Evolutionary conservation across 352 stramenopile genomes (phyloP).

Genomic region (Phytophthora uliginosa): DNA sequence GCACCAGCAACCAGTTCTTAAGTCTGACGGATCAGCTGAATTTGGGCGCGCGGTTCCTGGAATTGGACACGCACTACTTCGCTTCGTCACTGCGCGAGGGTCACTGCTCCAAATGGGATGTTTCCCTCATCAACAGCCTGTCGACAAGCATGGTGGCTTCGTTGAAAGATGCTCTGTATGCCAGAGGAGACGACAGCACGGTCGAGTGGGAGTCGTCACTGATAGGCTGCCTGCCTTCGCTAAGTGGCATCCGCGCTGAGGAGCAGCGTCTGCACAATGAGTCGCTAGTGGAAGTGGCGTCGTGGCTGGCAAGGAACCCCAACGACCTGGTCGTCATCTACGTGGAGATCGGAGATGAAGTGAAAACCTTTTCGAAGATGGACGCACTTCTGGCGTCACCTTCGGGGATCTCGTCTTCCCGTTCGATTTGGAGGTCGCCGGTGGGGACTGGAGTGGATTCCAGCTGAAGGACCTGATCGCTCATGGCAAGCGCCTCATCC

Average conservation of each 20-base stretch:
- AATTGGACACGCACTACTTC: slow-evolving; percentile 86
- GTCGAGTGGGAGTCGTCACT: slow-evolving; percentile 57
- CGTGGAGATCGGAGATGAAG: slow-evolving; percentile 46
- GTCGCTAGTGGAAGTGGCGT: slow-evolving; percentile 57
- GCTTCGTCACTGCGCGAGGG: slow-evolving; percentile 53
- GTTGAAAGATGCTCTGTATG: slow-evolving; percentile 42
- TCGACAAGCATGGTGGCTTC: slow-evolving; percentile 34
- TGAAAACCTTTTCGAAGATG: slow-evolving; percentile 40
- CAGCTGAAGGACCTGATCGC: slow-evolving; percentile 55
- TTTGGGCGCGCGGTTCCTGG: slow-evolving; percentile 69
- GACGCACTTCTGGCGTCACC: slow-evolving; percentile 42
- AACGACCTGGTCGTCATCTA: slow-evolving; percentile 62
- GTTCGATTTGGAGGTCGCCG: slow-evolving; percentile 36
- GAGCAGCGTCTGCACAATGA: slow-evolving; percentile 58
- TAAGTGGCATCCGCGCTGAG: slow-evolving; percentile 77
- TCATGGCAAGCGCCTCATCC: slow-evolving; percentile 57
- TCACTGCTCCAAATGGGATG: slow-evolving; percentile 66
- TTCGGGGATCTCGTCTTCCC: slow-evolving; percentile 64
- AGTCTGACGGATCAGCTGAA: slow-evolving; percentile 78
- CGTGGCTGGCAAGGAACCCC: slow-evolving; percentile 57
- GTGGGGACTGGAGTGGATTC: slow-evolving; percentile 51
- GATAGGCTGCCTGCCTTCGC: slow-evolving; percentile 72
- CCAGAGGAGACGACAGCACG: slow-evolving; percentile 29
- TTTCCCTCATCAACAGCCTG: slow-evolving; percentile 55
- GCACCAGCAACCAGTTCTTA: slow-evolving; percentile 76